phyloP scores from a whole-genome alignment of 495 filamentous ascomycete genomes.

The Penicillium flavigenum region DNA sequence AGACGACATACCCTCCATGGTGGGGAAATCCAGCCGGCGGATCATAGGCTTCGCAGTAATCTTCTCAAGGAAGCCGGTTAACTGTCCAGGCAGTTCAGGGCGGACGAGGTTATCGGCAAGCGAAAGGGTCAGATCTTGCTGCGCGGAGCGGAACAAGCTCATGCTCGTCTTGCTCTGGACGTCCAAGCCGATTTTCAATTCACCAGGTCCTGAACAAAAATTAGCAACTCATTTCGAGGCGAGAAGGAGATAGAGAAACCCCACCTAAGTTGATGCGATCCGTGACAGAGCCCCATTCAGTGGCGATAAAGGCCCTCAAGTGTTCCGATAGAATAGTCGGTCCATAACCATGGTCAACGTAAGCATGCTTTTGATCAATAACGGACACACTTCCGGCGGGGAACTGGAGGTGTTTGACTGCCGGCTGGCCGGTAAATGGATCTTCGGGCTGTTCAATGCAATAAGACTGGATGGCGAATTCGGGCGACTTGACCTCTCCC shows the following conservation, averaged over 20 bases:
- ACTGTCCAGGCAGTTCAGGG: conserved; percentile 54
- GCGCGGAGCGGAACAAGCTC: conserved; percentile 61
- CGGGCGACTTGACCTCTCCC: conserved; percentile 60
- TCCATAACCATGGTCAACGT: conserved; percentile 43
- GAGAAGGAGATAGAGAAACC: not conserved
- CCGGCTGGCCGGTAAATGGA: conserved; percentile 25
- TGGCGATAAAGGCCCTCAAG: conserved; percentile 66
- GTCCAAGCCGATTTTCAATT: conserved; percentile 63
- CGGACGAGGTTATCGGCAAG: conserved; percentile 62
- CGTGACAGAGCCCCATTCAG: conserved; percentile 65
- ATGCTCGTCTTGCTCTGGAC: conserved; percentile 58
- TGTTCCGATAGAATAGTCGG: conserved; percentile 67
- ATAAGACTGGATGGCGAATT: conserved; percentile 60
- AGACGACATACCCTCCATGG: conserved; percentile 37
- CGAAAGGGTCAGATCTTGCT: conserved; percentile 67
- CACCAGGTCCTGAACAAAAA: conserved; percentile 54
- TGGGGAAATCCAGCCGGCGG: conserved; percentile 43
- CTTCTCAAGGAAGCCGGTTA: conserved; percentile 53
- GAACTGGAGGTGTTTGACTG: conserved; percentile 41
- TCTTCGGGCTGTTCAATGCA: conserved; percentile 59
- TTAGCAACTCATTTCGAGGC: conserved; percentile 8
- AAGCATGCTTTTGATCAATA: conserved; percentile 52
- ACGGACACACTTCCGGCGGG: conserved; percentile 45
- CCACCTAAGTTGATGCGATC: conserved; percentile 71
- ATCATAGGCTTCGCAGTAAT: conserved; percentile 41